Conservation (phyloP, 805 yeast genomes). For the Ogataea polymorpha region DNA sequence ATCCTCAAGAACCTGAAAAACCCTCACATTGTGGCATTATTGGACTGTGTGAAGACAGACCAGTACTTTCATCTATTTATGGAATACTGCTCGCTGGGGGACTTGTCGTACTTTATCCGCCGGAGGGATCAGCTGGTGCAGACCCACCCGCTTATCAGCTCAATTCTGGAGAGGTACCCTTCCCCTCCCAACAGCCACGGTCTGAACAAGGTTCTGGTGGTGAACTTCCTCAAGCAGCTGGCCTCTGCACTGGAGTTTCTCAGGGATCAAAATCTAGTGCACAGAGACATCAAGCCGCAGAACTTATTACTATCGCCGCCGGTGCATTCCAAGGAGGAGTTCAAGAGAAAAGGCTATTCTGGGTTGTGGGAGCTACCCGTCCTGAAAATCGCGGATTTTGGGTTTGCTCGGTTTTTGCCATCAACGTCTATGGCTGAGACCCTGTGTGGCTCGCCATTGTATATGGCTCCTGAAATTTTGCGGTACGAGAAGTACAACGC, state of each 20-base stretch:
- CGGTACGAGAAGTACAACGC: conserved; percentile 95
- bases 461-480: conserved; percentile 98
- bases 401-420: conserved; percentile 93
- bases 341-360: conserved; percentile 54
- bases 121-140: conserved; percentile 66
- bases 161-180: conserved; percentile 78
- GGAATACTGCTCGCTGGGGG: conserved; percentile 97
- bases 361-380: conserved; percentile 90
- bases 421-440: conserved; percentile 95
- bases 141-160: conserved; percentile 74
- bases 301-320: conserved; percentile 84
- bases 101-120: conserved; percentile 81
- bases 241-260: conserved; percentile 81
- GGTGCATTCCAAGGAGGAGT: conserved; percentile 56
- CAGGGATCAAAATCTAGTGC: conserved; percentile 81
- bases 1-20: conserved; percentile 85
- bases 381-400: conserved; percentile 93
- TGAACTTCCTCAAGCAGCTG: conserved; percentile 84
- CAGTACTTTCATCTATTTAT: conserved; percentile 81
- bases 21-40: conserved; percentile 85
- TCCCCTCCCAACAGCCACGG: conserved; percentile 76
- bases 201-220: conserved; percentile 69
- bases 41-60: conserved; percentile 78
- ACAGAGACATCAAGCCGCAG: conserved; percentile 95
- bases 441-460: conserved; percentile 93